A percentile compares a stretch with the other conserved stretches of the same genome.
Conservation (phyloP, 495 filamentous ascomycete genomes). For the Friedmanniomyces endolithicus region DNA sequence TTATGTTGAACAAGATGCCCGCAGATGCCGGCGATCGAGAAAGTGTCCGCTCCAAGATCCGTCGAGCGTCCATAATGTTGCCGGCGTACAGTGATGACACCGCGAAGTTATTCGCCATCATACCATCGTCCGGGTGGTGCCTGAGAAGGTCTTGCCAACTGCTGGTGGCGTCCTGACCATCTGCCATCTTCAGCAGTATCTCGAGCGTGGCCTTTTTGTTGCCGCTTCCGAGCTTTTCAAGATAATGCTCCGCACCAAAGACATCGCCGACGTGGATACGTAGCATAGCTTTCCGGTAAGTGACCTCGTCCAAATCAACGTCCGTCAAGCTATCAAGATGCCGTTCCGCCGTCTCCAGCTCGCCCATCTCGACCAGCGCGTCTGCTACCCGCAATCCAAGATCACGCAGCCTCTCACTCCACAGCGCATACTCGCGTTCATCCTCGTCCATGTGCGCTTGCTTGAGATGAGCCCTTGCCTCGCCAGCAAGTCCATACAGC, state of each 20-base stretch:
- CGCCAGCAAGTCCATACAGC: constrained; percentile 75
- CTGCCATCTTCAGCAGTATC: constrained; percentile 65
- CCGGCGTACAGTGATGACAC: constrained; percentile 75
- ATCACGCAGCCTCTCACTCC: constrained; percentile 57
- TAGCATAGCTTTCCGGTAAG: constrained; percentile 48
- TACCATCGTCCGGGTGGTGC: constrained; percentile 34
- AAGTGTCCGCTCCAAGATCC: constrained; percentile 51
- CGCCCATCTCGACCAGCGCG: constrained; percentile 81
- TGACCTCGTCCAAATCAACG: constrained; percentile 26
- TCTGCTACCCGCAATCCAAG: constrained; percentile 68
- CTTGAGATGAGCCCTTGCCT: constrained; percentile 41
- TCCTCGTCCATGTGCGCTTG: constrained; percentile 13
- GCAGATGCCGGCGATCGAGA: constrained; percentile 51
- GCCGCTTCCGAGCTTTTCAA: constrained; percentile 26
- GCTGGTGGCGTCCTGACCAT: constrained; percentile 49
- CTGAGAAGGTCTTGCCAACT: constrained; percentile 50
- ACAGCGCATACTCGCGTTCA: constrained; percentile 38
- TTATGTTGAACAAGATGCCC: constrained; percentile 74
- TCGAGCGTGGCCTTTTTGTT: constrained; percentile 11
- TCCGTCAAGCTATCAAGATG: constrained; percentile 43
- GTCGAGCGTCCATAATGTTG: constrained; percentile 56
- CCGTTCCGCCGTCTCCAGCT: constrained; percentile 59
- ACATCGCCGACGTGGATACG: constrained; percentile 67
- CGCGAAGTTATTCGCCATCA: constrained; percentile 66
- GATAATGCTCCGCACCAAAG: constrained; percentile 45